Conservation (phyloP, 257 asterid species). For the Ilex aquifolium region DNA sequence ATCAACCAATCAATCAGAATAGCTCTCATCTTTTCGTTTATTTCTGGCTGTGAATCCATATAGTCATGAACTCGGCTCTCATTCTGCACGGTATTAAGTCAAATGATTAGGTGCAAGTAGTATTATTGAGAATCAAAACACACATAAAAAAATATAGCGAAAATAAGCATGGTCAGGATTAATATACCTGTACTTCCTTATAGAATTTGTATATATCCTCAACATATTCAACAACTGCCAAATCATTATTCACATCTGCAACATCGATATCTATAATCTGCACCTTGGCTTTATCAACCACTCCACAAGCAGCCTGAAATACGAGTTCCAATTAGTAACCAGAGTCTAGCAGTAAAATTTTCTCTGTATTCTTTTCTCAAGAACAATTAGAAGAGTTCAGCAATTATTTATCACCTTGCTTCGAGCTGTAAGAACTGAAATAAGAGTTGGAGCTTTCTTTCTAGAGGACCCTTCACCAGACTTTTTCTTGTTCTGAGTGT, state of each 20-base stretch:
- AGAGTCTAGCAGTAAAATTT: no score
- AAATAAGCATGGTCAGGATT: not conserved
- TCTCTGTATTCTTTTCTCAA: not conserved
- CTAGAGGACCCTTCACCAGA: slow-evolving; percentile 29
- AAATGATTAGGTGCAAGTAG: no score
- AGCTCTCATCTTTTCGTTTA: slow-evolving; percentile 72
- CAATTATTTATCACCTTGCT: slow-evolving; percentile 41
- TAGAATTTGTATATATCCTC: slow-evolving; percentile 80
- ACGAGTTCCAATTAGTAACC: not conserved
- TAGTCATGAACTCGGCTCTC: slow-evolving; percentile 64
- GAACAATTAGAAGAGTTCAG: not conserved
- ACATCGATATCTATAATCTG: slow-evolving; percentile 71
- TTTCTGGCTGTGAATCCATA: slow-evolving; percentile 73
- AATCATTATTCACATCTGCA: slow-evolving; percentile 57
- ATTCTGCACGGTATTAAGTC: slow-evolving; percentile 47
- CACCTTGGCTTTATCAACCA: slow-evolving; percentile 36
- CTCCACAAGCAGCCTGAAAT: slow-evolving; percentile 72
- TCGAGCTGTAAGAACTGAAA: slow-evolving; percentile 77
- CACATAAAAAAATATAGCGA: no score
- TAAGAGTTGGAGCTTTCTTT: slow-evolving; percentile 61
- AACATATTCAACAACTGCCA: slow-evolving; percentile 80
- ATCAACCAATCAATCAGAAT: slow-evolving; percentile 81
- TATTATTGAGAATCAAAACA: no score
- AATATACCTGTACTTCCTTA: slow-evolving; percentile 68
- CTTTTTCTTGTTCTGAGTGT: slow-evolving; percentile 17